Conservation (phyloP, 2,329 filamentous ascomycete species). For the Shiraia sp. region DNA sequence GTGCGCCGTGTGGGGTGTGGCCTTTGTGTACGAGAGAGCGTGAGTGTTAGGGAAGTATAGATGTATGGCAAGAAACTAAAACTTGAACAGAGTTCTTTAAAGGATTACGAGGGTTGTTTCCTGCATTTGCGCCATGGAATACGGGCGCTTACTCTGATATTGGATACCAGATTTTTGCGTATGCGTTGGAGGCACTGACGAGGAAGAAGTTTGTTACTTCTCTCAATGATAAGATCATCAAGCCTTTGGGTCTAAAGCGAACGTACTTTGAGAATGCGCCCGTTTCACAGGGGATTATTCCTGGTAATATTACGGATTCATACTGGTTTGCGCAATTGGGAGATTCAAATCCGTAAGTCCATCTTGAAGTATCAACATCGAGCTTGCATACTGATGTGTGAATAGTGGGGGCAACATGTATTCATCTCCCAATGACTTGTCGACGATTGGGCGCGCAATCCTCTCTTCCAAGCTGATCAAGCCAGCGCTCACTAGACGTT, state of each 20-base stretch:
- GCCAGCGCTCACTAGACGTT: conserved; percentile 41
- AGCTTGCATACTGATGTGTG: neutral
- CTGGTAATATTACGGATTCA: conserved; percentile 26
- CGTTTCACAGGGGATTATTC: conserved; percentile 41
- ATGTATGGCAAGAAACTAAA: neutral
- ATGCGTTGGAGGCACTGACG: conserved; percentile 47
- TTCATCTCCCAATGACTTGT: conserved; percentile 42
- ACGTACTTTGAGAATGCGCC: conserved; percentile 39
- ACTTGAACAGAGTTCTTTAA: conserved; percentile 38
- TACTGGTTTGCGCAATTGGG: conserved; percentile 27
- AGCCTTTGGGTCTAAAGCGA: conserved; percentile 46
- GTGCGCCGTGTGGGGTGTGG: conserved; percentile 27
- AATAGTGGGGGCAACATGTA: conserved; percentile 37
- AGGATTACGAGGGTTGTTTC: conserved; percentile 37
- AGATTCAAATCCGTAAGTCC: conserved; percentile 23
- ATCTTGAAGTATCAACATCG: neutral
- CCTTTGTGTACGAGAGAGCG: conserved; percentile 24
- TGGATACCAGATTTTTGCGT: conserved; percentile 42
- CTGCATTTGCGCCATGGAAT: conserved; percentile 37
- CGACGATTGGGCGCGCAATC: conserved; percentile 45
- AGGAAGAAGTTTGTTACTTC: conserved; percentile 41
- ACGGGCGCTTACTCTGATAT: conserved; percentile 44
- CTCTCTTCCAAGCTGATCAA: conserved; percentile 44
- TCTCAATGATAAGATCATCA: conserved; percentile 42
- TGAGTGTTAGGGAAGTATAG: neutral